These are phyloP conservation scores for Aspergillus olivimuriae DNA, from an alignment of 495 filamentous ascomycete species.

Conservation along the genomic window DNA sequence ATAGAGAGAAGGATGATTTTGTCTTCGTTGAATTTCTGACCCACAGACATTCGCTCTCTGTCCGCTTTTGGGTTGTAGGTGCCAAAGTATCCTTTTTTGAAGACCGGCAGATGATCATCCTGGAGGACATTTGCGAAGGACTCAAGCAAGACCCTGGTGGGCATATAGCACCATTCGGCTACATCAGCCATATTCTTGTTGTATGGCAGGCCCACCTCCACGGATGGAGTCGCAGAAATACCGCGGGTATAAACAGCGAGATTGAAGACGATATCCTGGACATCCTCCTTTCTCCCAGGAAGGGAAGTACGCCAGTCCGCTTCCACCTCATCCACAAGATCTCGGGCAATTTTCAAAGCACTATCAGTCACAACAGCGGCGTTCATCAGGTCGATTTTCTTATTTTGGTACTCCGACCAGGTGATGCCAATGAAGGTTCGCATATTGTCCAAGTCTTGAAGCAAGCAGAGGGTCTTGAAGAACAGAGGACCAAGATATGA, in stretches of 20 bases:
- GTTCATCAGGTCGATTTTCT: conserved; percentile 27
- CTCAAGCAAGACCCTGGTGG: conserved; percentile 18
- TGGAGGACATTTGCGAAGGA: conserved; percentile 22
- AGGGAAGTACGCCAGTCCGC: conserved; percentile 14
- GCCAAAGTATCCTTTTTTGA: conserved; percentile 26
- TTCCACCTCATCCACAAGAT: conserved; percentile 16
- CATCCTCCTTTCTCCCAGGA: conserved; percentile 2
- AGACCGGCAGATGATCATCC: conserved; percentile 18
- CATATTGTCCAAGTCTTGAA: conserved; percentile 23
- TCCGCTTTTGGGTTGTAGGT: conserved; percentile 24
- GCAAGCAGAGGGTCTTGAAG: conserved; percentile 24
- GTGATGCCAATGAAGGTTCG: conserved; percentile 20
- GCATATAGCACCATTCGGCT: conserved; percentile 24
- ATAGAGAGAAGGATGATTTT: conserved; percentile 23
- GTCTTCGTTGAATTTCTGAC: conserved; percentile 28
- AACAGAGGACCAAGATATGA: conserved; percentile 14
- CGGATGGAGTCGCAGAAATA: conserved; percentile 14
- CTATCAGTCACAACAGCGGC: conserved; percentile 27
- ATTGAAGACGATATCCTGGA: conserved; percentile 19
- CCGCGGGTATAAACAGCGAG: conserved; percentile 10
- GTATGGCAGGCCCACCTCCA: conserved; percentile 26
- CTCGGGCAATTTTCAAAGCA: conserved; percentile 21
- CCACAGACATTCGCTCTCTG: conserved; percentile 21
- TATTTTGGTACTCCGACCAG: conserved; percentile 25
- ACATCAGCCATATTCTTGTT: conserved; percentile 22